These are phyloP conservation scores for Cladophialophora bantiana DNA, from an alignment of 2,329 filamentous ascomycete species.

Conservation along the genomic window DNA sequence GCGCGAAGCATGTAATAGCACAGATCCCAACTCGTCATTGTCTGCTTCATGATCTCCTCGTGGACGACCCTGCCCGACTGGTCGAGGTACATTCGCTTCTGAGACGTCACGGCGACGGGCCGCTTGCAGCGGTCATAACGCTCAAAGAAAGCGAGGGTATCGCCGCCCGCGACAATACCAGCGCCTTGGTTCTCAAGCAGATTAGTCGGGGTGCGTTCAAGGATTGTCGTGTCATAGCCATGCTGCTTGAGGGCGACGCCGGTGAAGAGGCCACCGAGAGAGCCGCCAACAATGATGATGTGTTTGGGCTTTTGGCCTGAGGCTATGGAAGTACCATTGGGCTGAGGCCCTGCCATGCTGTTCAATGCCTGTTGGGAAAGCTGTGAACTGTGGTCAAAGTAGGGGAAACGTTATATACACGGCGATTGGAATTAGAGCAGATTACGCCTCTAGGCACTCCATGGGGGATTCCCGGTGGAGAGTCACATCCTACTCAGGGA, in stretches of 20 bases:
- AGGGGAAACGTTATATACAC: background rate
- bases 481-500: background rate
- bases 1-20: constrained; percentile 39
- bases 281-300: constrained; percentile 40
- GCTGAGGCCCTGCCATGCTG: constrained; percentile 4
- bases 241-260: constrained; percentile 39
- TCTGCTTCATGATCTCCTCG: constrained; percentile 32
- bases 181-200: constrained; percentile 39
- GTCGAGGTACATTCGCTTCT: constrained; percentile 34
- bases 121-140: constrained; percentile 36
- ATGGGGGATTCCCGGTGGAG: background rate
- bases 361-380: background rate
- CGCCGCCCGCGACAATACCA: constrained; percentile 35
- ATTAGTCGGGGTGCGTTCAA: constrained; percentile 39
- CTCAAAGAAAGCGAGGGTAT: constrained; percentile 35
- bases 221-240: constrained; percentile 38
- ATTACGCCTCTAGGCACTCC: constrained; percentile 2
- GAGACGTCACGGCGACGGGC: constrained; percentile 34
- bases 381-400: background rate
- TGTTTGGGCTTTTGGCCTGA: constrained; percentile 17
- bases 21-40: constrained; percentile 40
- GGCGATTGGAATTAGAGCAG: background rate
- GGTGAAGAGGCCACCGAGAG: constrained; percentile 39
- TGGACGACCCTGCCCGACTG: constrained; percentile 30
- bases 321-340: background rate